These are phyloP conservation scores for Hericium erinaceus DNA, from an alignment of 768 basidiomycete genomes.

Conservation along the genomic window DNA sequence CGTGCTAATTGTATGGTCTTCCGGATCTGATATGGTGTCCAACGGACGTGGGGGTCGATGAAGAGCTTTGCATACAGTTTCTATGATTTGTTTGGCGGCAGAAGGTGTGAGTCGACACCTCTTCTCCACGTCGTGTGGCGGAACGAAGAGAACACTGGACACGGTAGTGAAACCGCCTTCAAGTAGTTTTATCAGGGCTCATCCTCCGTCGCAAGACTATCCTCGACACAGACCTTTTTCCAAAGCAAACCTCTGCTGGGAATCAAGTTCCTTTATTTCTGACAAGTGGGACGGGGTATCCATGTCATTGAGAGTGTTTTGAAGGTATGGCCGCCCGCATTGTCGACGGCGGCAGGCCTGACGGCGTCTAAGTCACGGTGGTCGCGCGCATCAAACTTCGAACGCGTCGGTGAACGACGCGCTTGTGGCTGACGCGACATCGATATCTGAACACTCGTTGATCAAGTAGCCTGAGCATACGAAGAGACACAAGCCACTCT, in stretches of 20 bases:
- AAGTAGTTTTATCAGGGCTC: background rate
- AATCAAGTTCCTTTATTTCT: background rate
- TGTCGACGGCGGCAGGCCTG: no score
- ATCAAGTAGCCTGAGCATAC: no score
- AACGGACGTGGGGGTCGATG: slow-evolving; percentile 32
- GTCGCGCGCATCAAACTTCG: no score
- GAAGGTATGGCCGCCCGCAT: no score
- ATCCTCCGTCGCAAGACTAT: no score
- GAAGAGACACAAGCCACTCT: no score
- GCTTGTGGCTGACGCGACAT: no score
- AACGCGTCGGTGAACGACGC: no score
- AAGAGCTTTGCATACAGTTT: slow-evolving; percentile 37
- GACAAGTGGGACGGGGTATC: background rate
- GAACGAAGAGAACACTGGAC: slow-evolving; percentile 40
- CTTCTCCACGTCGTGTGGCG: slow-evolving; percentile 43
- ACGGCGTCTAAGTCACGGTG: no score
- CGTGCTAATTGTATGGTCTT: slow-evolving; percentile 51
- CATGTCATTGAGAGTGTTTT: background rate
- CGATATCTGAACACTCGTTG: no score
- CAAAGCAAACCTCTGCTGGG: background rate
- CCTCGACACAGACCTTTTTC: background rate
- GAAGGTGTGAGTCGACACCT: slow-evolving; percentile 42
- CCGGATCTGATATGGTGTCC: slow-evolving; percentile 26
- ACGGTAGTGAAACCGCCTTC: slow-evolving; percentile 41
- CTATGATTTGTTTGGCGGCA: slow-evolving; percentile 43